Evolutionary conservation across 2,329 filamentous ascomycete species (phyloP).

Genomic region (Aquanectria penicillioides): DNA sequence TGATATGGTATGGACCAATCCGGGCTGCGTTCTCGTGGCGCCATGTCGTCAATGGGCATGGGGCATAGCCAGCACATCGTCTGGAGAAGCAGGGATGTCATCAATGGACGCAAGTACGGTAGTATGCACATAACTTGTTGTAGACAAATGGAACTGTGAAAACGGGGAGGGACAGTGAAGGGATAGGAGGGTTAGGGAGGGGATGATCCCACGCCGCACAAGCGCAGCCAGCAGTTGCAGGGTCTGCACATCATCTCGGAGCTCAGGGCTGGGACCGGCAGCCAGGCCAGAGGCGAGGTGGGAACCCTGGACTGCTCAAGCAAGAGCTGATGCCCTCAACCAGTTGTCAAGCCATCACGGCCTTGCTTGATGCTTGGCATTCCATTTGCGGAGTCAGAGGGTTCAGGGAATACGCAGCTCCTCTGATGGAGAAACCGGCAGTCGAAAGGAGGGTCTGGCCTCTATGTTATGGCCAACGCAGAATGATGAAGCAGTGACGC

Average conservation of each 20-base stretch:
- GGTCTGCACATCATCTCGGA: conserved; percentile 42
- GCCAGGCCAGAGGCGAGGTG: conserved; percentile 13
- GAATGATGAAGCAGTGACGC: conserved; percentile 17
- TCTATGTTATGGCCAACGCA: background rate
- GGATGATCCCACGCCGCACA: conserved; percentile 35
- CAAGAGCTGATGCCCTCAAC: conserved; percentile 1
- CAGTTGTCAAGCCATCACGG: background rate
- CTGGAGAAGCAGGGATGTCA: conserved; percentile 30
- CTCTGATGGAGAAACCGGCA: conserved; percentile 2
- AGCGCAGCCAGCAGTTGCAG: conserved; percentile 36
- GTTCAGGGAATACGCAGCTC: no score
- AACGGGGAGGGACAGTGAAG: conserved; percentile 9
- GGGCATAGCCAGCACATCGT: conserved; percentile 32
- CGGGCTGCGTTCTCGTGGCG: conserved; percentile 20
- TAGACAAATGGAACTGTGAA: conserved; percentile 17
- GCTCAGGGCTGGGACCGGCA: conserved; percentile 25
- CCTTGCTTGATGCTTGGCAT: conserved; percentile 1
- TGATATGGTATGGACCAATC: conserved; percentile 25
- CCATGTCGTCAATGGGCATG: conserved; percentile 38
- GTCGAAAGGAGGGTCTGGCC: conserved; percentile 7
- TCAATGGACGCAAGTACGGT: conserved; percentile 21
- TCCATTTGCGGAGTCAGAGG: no score
- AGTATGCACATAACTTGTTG: conserved; percentile 20
- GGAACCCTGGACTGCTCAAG: conserved; percentile 19
- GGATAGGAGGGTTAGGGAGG: conserved; percentile 15